Percentiles rank a stretch among this genome's conserved stretches.
These are phyloP conservation scores for Phialemoniopsis sp. DNA, from an alignment of 2,329 filamentous ascomycete genomes.

Conservation along the genomic window DNA sequence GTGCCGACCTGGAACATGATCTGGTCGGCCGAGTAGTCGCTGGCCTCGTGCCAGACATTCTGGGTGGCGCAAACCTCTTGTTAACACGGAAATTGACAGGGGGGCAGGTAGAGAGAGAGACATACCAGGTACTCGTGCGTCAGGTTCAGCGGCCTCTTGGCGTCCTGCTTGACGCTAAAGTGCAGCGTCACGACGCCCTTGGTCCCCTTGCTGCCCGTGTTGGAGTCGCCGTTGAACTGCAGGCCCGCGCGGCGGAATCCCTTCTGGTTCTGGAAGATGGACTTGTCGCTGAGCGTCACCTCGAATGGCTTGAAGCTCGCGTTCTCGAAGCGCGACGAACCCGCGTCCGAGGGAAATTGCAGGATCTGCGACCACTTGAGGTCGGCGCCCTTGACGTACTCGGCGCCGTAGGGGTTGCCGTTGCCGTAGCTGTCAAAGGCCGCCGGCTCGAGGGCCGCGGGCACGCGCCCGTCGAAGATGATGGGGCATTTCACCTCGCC, in stretches of 20 bases:
- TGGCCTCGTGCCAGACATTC: constrained; percentile 30
- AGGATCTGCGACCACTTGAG: constrained; percentile 31
- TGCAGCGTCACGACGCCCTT: constrained; percentile 28
- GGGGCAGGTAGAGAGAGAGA: too few species aligned
- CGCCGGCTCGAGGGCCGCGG: constrained; percentile 12
- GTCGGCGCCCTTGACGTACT: constrained; percentile 27
- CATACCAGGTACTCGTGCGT: constrained; percentile 28
- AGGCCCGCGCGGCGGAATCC: constrained; percentile 41
- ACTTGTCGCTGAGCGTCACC: constrained; percentile 37
- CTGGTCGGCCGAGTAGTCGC: constrained; percentile 29
- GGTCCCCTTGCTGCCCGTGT: constrained; percentile 28
- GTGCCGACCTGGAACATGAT: constrained; percentile 30
- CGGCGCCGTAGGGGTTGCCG: constrained; percentile 25
- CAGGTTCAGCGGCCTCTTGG: constrained; percentile 23
- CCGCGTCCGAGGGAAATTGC: constrained; percentile 18
- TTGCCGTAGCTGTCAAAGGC: constrained; percentile 25
- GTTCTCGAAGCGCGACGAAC: constrained; percentile 30
- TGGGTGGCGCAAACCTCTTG: too few species aligned
- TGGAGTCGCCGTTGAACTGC: constrained; percentile 35
- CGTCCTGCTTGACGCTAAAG: constrained; percentile 27
- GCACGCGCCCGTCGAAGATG: constrained; percentile 30
- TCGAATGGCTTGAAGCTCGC: constrained; percentile 26
- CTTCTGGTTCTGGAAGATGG: constrained; percentile 38
- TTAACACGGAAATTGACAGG: too few species aligned
- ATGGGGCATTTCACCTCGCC: constrained; percentile 24